Conservation (phyloP, 108 stramenopile genomes). For the Cafeteria roenbergensis region DNA sequence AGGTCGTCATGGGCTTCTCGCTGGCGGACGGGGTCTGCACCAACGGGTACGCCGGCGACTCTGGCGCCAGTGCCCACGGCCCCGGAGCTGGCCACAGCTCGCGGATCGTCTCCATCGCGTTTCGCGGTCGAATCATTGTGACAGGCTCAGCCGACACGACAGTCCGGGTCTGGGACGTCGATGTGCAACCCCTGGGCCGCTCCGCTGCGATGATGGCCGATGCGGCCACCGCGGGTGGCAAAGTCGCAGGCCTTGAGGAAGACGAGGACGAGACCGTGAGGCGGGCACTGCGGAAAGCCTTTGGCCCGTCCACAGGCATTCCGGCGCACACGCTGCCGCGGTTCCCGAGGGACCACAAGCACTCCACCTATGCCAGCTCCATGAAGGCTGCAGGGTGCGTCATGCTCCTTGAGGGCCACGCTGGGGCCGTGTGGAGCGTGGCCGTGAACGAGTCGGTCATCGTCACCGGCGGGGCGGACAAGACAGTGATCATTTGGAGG, state of each 20-base stretch:
- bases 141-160: background rate
- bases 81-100: background rate
- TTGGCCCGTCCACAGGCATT: too few species aligned
- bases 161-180: background rate
- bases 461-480: background rate
- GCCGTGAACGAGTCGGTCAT: background rate
- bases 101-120: background rate
- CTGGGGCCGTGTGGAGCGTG: background rate
- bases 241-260: too few species aligned
- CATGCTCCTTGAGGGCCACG: background rate
- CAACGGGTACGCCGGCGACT: background rate
- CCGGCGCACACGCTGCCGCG: too few species aligned
- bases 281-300: too few species aligned
- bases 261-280: too few species aligned
- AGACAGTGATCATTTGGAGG: background rate
- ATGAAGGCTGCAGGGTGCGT: too few species aligned
- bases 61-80: too few species aligned
- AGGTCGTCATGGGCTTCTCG: background rate
- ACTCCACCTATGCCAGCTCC: too few species aligned
- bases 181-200: too few species aligned
- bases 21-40: background rate
- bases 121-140: background rate
- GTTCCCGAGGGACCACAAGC: too few species aligned
- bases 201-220: too few species aligned
- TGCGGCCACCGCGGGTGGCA: too few species aligned